phyloP scores from a whole-genome alignment of 257 asterid genomes.

The Solanum rostratum region DNA sequence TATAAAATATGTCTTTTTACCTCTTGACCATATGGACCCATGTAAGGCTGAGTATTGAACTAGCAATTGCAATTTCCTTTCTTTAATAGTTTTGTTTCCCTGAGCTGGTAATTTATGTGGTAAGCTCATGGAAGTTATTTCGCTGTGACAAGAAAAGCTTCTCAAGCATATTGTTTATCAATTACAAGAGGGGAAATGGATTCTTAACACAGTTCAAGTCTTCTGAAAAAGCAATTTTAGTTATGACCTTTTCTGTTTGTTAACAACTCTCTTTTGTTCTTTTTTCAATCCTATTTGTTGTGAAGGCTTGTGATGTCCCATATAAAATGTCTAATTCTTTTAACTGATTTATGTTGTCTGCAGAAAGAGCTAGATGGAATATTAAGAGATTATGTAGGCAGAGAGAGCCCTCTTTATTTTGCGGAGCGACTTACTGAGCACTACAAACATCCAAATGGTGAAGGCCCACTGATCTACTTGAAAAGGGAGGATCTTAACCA shows the following conservation, averaged over 20 bases:
- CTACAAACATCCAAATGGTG: slow-evolving; percentile 57
- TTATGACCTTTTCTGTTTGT: neutral
- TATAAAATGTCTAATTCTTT: neutral
- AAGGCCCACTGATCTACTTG: slow-evolving; percentile 73
- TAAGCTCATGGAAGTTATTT: neutral
- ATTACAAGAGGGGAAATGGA: neutral
- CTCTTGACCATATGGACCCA: neutral
- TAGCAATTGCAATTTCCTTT: neutral
- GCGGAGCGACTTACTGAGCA: slow-evolving; percentile 86
- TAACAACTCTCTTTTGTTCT: neutral
- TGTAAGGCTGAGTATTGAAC: neutral
- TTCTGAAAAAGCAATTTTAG: neutral
- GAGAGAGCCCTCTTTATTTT: slow-evolving; percentile 90
- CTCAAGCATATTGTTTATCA: neutral
- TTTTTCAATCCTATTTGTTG: neutral
- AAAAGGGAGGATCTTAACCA: slow-evolving; percentile 96
- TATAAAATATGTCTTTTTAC: neutral
- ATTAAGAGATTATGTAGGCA: slow-evolving; percentile 86
- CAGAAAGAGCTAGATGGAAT: slow-evolving; percentile 80
- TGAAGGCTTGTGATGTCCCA: neutral
- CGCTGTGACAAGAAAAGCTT: neutral
- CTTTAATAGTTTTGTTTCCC: neutral
- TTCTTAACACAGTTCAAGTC: neutral
- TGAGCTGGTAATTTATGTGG: neutral
- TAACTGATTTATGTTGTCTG: neutral